Evolutionary conservation across 1,284 basidiomycete genomes (phyloP).

Genomic region (Testicularia cyperi): DNA sequence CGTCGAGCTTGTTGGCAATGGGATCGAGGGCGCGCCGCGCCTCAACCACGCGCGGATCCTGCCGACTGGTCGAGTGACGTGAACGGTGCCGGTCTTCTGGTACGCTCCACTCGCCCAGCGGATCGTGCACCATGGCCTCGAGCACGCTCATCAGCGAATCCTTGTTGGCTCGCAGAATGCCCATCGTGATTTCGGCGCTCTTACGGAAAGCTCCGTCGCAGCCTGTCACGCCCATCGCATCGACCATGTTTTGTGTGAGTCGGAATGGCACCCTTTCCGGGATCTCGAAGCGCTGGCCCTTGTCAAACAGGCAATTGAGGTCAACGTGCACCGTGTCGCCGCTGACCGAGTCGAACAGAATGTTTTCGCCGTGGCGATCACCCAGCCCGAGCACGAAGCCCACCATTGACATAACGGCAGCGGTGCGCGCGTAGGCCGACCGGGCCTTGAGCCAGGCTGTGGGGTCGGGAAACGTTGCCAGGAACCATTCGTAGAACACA

Average conservation of each 20-base stretch:
- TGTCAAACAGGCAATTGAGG: slow-evolving; percentile 97
- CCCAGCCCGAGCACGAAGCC: slow-evolving; percentile 97
- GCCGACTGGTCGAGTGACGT: slow-evolving; percentile 13
- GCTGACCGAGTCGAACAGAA: slow-evolving; percentile 81
- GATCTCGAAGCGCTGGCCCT: slow-evolving; percentile 81
- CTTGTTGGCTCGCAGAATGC: slow-evolving; percentile 83
- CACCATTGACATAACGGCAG: slow-evolving; percentile 98
- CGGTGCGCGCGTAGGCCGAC: slow-evolving; percentile 80
- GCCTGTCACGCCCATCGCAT: slow-evolving; percentile 89
- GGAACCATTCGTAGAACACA: slow-evolving; percentile 96
- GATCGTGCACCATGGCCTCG: slow-evolving; percentile 97
- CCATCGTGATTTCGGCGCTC: slow-evolving; percentile 87
- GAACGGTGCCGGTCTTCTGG: slow-evolving; percentile 53
- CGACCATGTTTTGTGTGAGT: slow-evolving; percentile 89
- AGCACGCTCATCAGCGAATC: slow-evolving; percentile 94
- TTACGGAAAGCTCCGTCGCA: slow-evolving; percentile 92
- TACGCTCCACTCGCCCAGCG: slow-evolving; percentile 92
- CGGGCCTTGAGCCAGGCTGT: slow-evolving; percentile 89
- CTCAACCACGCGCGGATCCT: slow-evolving; percentile 45
- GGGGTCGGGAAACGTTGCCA: slow-evolving; percentile 94
- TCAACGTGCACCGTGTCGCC: slow-evolving; percentile 97
- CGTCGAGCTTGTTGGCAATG: slow-evolving; percentile 55
- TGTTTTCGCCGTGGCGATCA: slow-evolving; percentile 96
- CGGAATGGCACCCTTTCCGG: slow-evolving; percentile 94
- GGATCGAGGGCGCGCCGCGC: slow-evolving; percentile 54